Percentiles rank a stretch among this genome's conserved stretches.
These are phyloP conservation scores for Globisporangium solare DNA, from an alignment of 352 stramenopile genomes.

Conservation along the genomic window DNA sequence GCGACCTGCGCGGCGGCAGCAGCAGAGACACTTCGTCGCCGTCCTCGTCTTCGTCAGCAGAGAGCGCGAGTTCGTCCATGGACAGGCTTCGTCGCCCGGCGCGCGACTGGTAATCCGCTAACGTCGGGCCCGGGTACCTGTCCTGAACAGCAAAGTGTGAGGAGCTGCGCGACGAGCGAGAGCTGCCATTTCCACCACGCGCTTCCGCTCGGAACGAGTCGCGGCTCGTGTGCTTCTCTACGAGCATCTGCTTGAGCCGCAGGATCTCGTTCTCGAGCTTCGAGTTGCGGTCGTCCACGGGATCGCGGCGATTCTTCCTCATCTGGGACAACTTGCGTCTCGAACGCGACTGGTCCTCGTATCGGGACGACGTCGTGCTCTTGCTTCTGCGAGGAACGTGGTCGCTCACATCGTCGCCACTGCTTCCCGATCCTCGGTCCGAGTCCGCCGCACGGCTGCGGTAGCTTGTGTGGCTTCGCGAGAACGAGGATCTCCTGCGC, in stretches of 20 bases:
- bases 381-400: conserved; percentile 2
- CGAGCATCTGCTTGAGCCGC: conserved; percentile 68
- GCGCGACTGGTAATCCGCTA: conserved; percentile 7
- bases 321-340: conserved; percentile 6
- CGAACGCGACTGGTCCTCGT: conserved; percentile 4
- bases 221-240: conserved; percentile 37
- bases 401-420: conserved; percentile 3
- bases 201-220: conserved; percentile 4
- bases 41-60: conserved; percentile 34
- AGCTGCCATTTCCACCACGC: background rate
- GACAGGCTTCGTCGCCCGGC: conserved; percentile 40
- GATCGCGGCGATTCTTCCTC: conserved; percentile 16
- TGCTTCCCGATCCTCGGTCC: too few species aligned
- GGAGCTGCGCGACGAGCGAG: conserved; percentile 4
- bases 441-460: too few species aligned
- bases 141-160: conserved; percentile 8
- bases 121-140: background rate
- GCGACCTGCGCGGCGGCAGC: conserved; percentile 39
- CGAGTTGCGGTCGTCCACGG: conserved; percentile 35
- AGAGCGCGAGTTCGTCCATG: conserved; percentile 33
- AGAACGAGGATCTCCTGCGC: too few species aligned
- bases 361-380: conserved; percentile 10
- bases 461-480: too few species aligned
- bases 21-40: conserved; percentile 40
- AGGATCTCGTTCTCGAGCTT: conserved; percentile 66